Evolutionary conservation across 495 filamentous ascomycete species (phyloP).

Genomic region (Wilcoxina mikolae): DNA sequence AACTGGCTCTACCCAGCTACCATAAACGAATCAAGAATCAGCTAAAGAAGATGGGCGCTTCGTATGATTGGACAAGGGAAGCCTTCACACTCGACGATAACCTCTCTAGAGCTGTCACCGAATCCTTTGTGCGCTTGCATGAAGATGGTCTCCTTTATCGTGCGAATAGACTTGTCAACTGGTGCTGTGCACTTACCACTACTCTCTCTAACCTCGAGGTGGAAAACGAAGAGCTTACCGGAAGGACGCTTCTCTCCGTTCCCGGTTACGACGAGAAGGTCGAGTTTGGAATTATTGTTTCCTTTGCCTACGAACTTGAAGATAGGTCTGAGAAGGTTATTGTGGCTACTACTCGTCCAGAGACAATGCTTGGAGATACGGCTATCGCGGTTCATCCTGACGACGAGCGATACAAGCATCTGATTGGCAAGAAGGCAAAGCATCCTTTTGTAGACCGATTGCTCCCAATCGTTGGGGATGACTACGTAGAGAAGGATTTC

Average conservation of each 20-base stretch:
- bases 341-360: conserved; percentile 65
- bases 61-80: conserved; percentile 49
- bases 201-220: conserved; percentile 65
- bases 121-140: conserved; percentile 58
- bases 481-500: conserved; percentile 55
- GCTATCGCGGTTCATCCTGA: conserved; percentile 66
- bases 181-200: conserved; percentile 61
- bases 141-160: conserved; percentile 67
- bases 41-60: conserved; percentile 41
- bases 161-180: conserved; percentile 63
- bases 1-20: conserved; percentile 33
- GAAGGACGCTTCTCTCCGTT: conserved; percentile 23
- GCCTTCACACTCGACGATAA: conserved; percentile 65
- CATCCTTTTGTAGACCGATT: conserved; percentile 57
- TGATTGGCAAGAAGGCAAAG: conserved; percentile 53
- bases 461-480: conserved; percentile 57
- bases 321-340: conserved; percentile 51
- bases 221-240: conserved; percentile 51
- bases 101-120: conserved; percentile 51
- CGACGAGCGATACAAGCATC: conserved; percentile 48
- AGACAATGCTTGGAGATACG: conserved; percentile 70
- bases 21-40: conserved; percentile 24
- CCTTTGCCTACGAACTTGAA: conserved; percentile 58
- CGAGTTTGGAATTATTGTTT: conserved; percentile 43
- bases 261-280: conserved; percentile 25